These are phyloP conservation scores for Oryza glumipatula DNA, from an alignment of 176 grass and related monocot species.

Conservation along the genomic window DNA sequence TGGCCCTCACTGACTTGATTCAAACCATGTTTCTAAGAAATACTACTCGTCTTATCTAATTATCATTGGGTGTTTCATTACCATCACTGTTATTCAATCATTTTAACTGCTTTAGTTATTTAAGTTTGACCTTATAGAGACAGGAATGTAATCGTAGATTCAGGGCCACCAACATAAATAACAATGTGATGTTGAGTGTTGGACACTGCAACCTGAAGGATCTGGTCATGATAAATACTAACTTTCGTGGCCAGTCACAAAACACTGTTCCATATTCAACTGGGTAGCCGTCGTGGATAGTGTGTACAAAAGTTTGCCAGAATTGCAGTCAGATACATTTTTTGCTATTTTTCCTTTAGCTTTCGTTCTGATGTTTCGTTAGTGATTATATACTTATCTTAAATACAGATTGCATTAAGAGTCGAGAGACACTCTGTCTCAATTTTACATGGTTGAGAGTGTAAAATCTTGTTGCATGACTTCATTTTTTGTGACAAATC, in stretches of 20 bases:
- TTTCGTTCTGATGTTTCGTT: slow-evolving; percentile 15
- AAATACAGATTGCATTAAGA: not conserved
- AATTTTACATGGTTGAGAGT: not conserved
- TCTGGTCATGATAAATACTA: not conserved
- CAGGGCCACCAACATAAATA: not conserved
- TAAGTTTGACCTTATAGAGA: slow-evolving; percentile 10
- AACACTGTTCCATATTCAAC: not conserved
- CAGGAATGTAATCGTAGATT: not conserved
- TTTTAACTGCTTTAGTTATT: not conserved
- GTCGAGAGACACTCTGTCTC: not conserved
- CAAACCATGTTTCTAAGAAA: too few relatives aligned
- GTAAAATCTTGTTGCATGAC: not conserved
- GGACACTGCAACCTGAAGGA: not conserved
- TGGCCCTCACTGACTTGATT: not conserved
- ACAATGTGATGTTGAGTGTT: not conserved
- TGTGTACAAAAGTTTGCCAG: not conserved
- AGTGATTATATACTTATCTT: not conserved
- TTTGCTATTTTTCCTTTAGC: slow-evolving; percentile 2
- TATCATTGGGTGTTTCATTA: not conserved
- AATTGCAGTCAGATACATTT: not conserved
- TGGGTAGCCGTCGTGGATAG: not conserved
- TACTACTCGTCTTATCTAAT: not conserved
- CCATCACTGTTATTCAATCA: not conserved
- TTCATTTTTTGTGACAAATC: not conserved
- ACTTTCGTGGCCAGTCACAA: not conserved